Evolutionary conservation across 768 basidiomycete genomes (phyloP).

Genomic region (Postia placenta): DNA sequence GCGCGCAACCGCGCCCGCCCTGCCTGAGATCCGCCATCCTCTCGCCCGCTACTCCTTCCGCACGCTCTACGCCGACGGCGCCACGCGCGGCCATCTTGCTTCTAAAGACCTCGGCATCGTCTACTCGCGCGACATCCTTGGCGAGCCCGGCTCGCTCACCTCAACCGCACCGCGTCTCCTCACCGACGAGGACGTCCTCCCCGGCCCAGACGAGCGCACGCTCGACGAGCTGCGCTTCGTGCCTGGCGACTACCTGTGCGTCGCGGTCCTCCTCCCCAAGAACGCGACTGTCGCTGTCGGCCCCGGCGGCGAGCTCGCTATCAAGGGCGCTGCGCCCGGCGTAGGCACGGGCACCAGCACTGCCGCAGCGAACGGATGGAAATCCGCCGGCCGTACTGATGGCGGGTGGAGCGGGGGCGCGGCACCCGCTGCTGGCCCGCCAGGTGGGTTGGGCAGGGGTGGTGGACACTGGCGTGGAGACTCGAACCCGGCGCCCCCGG

Average conservation of each 20-base stretch:
- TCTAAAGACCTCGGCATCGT: constrained; percentile 79
- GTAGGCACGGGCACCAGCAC: constrained; percentile 29
- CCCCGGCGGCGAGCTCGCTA: constrained; percentile 41
- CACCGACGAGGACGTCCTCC: constrained; percentile 36
- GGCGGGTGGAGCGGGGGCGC: constrained; percentile 42
- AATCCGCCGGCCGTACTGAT: constrained; percentile 33
- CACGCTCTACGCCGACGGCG: constrained; percentile 70
- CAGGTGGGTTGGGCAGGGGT: constrained; percentile 42
- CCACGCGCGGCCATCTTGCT: constrained; percentile 63
- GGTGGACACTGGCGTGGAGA: constrained; percentile 72
- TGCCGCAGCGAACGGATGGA: constrained; percentile 28
- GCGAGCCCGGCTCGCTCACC: constrained; percentile 64
- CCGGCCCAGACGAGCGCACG: constrained; percentile 45
- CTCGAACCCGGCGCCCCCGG: constrained; percentile 42
- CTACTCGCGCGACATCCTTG: constrained; percentile 79
- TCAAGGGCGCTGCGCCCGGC: constrained; percentile 41
- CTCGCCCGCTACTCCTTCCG: constrained; percentile 79
- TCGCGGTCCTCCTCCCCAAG: constrained; percentile 74
- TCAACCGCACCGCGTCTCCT: constrained; percentile 54
- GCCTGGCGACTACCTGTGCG: constrained; percentile 73
- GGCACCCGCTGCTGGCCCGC: constrained; percentile 26
- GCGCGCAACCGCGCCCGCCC: constrained; percentile 61
- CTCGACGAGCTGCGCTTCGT: constrained; percentile 76
- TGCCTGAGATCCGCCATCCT: constrained; percentile 73
- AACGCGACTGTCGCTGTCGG: constrained; percentile 37